Evolutionary conservation across 495 filamentous ascomycete species (phyloP).

Genomic region (Parmelia sp.): DNA sequence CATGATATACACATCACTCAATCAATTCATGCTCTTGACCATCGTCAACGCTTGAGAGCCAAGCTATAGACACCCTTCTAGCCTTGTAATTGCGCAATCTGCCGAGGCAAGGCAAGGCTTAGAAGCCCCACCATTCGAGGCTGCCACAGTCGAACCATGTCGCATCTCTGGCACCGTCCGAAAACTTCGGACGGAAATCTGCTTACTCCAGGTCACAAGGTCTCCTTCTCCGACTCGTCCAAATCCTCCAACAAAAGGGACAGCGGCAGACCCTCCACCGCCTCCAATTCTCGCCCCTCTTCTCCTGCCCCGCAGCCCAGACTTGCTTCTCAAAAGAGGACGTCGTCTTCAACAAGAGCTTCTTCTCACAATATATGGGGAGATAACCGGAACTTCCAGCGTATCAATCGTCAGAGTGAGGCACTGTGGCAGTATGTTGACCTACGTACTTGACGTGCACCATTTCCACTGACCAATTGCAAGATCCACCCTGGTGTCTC

Average conservation of each 20-base stretch:
- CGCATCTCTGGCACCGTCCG: slow-evolving; percentile 17
- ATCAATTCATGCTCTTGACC: not conserved
- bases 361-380: slow-evolving; percentile 20
- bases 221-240: slow-evolving; percentile 29
- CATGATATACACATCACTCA: not conserved
- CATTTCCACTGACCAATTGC: not conserved
- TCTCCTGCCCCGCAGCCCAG: slow-evolving; percentile 19
- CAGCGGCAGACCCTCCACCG: slow-evolving; percentile 26
- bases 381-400: slow-evolving; percentile 23
- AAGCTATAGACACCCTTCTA: not conserved
- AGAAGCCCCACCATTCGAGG: not conserved
- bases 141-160: not conserved
- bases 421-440: slow-evolving; percentile 26
- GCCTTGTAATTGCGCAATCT: slow-evolving; percentile 2
- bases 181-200: slow-evolving; percentile 23
- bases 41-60: too few relatives aligned
- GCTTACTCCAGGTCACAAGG: slow-evolving; percentile 24
- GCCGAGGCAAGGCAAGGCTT: not conserved
- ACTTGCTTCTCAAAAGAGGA: slow-evolving; percentile 18
- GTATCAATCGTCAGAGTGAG: slow-evolving; percentile 25
- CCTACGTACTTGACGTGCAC: not conserved
- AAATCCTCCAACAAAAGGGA: slow-evolving; percentile 24
- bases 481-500: slow-evolving; percentile 21
- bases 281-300: slow-evolving; percentile 22
- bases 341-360: slow-evolving; percentile 10